phyloP scores from a whole-genome alignment of 1,139 yeast species.

The Meyerozyma smithsonii region DNA sequence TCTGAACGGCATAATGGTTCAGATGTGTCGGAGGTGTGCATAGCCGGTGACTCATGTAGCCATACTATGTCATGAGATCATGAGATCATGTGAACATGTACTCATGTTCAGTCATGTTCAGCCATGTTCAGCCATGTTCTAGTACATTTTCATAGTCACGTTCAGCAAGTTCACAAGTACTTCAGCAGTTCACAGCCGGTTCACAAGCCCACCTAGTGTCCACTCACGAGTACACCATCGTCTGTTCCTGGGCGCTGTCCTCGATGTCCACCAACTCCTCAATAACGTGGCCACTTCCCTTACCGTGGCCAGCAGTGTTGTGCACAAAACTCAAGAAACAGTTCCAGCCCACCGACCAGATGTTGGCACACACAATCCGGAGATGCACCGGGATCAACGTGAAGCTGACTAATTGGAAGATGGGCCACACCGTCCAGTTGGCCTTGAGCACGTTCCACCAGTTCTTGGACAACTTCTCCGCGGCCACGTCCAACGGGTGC shows the following conservation, averaged over 20 bases:
- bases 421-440: conserved; percentile 44
- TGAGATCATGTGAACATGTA: too few relatives aligned
- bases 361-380: conserved; percentile 34
- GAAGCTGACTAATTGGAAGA: conserved; percentile 35
- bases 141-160: too few relatives aligned
- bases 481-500: conserved; percentile 30
- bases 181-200: too few relatives aligned
- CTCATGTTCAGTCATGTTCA: too few relatives aligned
- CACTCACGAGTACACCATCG: conserved; percentile 24
- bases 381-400: conserved; percentile 39
- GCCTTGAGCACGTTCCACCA: conserved; percentile 43
- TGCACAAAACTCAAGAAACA: conserved; percentile 42
- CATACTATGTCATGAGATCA: too few relatives aligned
- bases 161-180: too few relatives aligned
- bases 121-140: too few relatives aligned
- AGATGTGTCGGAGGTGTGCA: too few relatives aligned
- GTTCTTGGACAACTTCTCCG: conserved; percentile 30
- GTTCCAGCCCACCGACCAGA: conserved; percentile 44
- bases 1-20: too few relatives aligned
- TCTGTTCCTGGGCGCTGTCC: conserved; percentile 25
- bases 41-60: too few relatives aligned
- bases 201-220: too few relatives aligned
- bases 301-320: conserved; percentile 43
- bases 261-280: conserved; percentile 42
- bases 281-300: conserved; percentile 30